Percentiles rank a stretch among this genome's conserved stretches.
Conservation (phyloP, 768 basidiomycete genomes). For the Suillus americanus region DNA sequence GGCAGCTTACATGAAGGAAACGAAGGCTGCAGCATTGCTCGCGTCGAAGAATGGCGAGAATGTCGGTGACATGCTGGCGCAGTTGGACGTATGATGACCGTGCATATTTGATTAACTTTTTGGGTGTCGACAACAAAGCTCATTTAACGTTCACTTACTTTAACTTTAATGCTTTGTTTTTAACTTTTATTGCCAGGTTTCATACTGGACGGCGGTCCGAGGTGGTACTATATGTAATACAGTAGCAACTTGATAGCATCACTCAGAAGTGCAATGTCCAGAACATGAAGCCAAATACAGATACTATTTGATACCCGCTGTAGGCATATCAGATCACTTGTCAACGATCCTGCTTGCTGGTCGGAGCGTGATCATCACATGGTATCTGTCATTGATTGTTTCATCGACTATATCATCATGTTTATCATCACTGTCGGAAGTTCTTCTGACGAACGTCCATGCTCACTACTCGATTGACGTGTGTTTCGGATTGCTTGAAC, state of each 20-base stretch:
- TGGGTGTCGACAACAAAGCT: no score
- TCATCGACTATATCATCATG: no score
- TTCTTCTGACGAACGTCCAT: no score
- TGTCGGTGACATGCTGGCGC: neutral
- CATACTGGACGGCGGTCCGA: neutral
- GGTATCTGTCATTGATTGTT: slow-evolving; percentile 39
- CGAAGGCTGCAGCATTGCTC: neutral
- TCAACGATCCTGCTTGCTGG: slow-evolving; percentile 61
- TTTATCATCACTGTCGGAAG: no score
- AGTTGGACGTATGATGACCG: neutral
- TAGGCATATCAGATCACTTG: slow-evolving; percentile 10
- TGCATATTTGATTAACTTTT: no score
- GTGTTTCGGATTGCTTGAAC: no score
- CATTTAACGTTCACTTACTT: no score
- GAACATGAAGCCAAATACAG: neutral
- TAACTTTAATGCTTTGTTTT: no score
- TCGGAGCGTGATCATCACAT: slow-evolving; percentile 54
- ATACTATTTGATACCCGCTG: neutral
- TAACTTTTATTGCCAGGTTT: no score
- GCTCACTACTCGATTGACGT: no score
- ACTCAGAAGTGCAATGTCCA: slow-evolving; percentile 1
- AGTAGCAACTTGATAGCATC: neutral
- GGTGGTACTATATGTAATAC: slow-evolving; percentile 8
- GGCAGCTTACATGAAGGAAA: neutral
- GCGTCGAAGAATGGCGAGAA: neutral